Percentiles rank a stretch among this genome's conserved stretches.
Conservation (phyloP, 1,284 basidiomycete genomes). For the Cutaneotrichosporon dermatis region DNA sequence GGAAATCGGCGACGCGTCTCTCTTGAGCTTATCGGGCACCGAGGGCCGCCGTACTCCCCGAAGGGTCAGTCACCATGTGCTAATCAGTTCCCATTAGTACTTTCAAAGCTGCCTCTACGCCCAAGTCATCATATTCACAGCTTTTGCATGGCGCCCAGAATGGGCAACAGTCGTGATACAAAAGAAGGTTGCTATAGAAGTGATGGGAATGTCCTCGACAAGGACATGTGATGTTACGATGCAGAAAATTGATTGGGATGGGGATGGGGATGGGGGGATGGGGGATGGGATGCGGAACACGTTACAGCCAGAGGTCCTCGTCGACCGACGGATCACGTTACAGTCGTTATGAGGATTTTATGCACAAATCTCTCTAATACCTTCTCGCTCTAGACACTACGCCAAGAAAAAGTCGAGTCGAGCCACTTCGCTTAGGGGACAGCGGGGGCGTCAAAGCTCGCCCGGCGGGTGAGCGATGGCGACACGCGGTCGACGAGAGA, state of each 20-base stretch:
- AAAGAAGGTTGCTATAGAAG: conserved; percentile 14
- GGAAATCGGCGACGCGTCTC: too few species aligned
- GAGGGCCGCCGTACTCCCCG: too few species aligned
- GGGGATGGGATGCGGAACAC: not conserved
- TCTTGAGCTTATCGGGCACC: too few species aligned
- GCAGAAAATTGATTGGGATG: conserved; percentile 3
- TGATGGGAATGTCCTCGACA: not conserved
- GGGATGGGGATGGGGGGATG: conserved; percentile 1
- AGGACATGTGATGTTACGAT: conserved; percentile 9
- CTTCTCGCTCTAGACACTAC: too few species aligned
- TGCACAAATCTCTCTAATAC: conserved; percentile 1
- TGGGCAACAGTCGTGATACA: conserved; percentile 15
- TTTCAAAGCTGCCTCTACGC: too few species aligned
- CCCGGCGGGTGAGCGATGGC: conserved; percentile 11
- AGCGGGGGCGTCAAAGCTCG: conserved; percentile 7
- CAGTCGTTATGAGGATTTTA: not conserved
- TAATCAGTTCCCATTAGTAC: not conserved
- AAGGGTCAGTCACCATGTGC: too few species aligned
- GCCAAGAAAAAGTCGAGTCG: too few species aligned
- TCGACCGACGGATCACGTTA: not conserved
- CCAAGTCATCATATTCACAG: too few species aligned
- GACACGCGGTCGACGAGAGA: conserved; percentile 9
- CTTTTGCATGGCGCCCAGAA: conserved; percentile 3
- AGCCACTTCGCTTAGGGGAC: too few species aligned
- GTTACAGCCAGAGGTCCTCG: conserved; percentile 4